Evolutionary conservation across 352 stramenopile species (phyloP), one percentile per base, ranked within the genome.

Genomic region (Globisporangium nagaii): DNA sequence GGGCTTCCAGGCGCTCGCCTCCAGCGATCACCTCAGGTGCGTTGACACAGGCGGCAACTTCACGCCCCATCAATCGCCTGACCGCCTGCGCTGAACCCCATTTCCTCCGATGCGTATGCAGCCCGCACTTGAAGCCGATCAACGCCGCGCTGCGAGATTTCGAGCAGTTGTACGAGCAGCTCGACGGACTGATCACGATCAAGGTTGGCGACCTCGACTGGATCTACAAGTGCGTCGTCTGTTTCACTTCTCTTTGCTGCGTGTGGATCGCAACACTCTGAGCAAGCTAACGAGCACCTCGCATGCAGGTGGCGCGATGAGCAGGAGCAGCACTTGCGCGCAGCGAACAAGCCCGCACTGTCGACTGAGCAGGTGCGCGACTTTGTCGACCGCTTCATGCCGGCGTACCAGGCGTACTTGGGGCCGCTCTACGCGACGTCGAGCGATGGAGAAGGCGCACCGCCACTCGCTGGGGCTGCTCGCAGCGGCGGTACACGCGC

Each of bases 361-460:
- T 83, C 75, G 3, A 40, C 68, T 12, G 67, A 71, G 31, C 64
- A 93, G 60, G 79, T 95, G 41, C 71, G 72, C 30, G 82, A 92
- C 66, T 95, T 95, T 64, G 79, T 95, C 39, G 79, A 93, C 53
- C 82, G 86, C 58, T 95, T 89, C 61, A 90, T 95, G 79, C 84
- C 86, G 12, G 68, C 77, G 24, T 95, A 95, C 68, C 66, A 83
- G 30, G 65, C 73, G 10, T 95, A 93, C 52, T 53, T 92, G 15
- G 55, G 64, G 15, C 59, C 32, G 0, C 63, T 95, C 36, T 93
- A 95, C 68, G 60, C 62, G 31, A 48, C 37, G 1, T 31, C 42
- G 0, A 13, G 36, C 13, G 13, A 3, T 7, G 9, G 2, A 6
- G 36, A 19, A 5, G 17, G n/a, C n/a, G 36, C 36, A 7, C 24